Percentiles rank a stretch among this genome's conserved stretches.
Evolutionary conservation across 768 basidiomycete genomes (phyloP).

Genomic region (Gelatoporia subvermispora): DNA sequence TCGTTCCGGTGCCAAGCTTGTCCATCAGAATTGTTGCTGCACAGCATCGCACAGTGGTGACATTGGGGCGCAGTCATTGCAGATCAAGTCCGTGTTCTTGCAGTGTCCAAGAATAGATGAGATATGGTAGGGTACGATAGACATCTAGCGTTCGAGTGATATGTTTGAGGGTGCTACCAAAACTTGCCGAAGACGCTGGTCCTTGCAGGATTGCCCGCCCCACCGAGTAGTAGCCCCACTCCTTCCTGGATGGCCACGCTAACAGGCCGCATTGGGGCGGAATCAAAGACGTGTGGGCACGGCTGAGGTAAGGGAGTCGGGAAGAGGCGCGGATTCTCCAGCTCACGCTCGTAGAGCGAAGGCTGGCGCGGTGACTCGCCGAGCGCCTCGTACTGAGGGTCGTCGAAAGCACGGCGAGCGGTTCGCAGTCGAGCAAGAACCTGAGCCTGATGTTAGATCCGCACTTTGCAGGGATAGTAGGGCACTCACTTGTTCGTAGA

Average conservation of each 20-base stretch:
- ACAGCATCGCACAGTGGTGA: no score
- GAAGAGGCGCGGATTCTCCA: conserved; percentile 46
- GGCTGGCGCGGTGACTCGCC: conserved; percentile 49
- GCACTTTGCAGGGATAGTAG: background rate
- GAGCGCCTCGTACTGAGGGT: conserved; percentile 44
- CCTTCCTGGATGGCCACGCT: conserved; percentile 71
- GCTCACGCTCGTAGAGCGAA: conserved; percentile 73
- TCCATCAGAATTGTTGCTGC: no score
- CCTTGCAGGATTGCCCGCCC: conserved; percentile 28
- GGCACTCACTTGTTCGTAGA: conserved; percentile 59
- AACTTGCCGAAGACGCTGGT: conserved; percentile 60
- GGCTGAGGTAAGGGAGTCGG: conserved; percentile 61
- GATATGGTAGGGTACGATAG: background rate
- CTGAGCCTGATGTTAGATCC: conserved; percentile 23
- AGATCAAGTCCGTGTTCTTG: no score
- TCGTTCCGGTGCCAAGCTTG: no score
- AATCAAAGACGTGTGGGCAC: conserved; percentile 75
- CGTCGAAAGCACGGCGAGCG: conserved; percentile 52
- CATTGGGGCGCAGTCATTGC: no score
- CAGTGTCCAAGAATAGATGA: background rate
- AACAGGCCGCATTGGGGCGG: conserved; percentile 69
- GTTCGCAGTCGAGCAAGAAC: conserved; percentile 52
- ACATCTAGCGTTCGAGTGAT: background rate
- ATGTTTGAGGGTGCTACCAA: conserved; percentile 37
- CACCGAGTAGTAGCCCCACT: conserved; percentile 56